Evolutionary conservation across 257 asterid genomes (phyloP), one percentile per base, ranked within the genome.

Genomic region (Agastache rugosa): DNA sequence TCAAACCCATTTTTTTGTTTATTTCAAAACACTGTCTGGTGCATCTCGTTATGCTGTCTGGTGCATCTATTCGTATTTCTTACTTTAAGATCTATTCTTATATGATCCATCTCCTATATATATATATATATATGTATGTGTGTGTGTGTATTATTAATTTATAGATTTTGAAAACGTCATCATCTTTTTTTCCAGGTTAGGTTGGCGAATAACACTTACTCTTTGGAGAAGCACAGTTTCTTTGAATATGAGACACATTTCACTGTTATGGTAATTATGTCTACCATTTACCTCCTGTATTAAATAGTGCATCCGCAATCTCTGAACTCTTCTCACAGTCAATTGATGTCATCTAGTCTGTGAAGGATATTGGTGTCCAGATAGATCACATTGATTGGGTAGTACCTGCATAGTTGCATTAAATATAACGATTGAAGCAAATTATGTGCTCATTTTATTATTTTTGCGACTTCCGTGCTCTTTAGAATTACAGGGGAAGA

Each of bases 181-280:
- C 17, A 1, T 81, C 63, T 63, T 70, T 34, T 22, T 68, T 82
- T 70, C 75, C 90, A 94, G 98, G 96, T 84, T 75, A 85, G 99
- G 79, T 83, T 94, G 92, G 98, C 98, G 58, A 92, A 90, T 83
- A 94, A 94, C 67, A 19, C 79, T 25, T 94, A 94, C 77, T 77
- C 98, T 66, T 84, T 94, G 90, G 96, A 87, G 75, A 77, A 83
- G 77, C 82, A 83, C 81, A 94, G 97, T 78, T 78, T 94, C 11
- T 93, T 88, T 72, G 93, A 90, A 78, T 94, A 94, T 15, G 99
- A 94, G 80, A 94, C 98, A 6, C 99, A 94, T 87, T 94, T 94
- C 82, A 94, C 99, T 12, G 99, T 94, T 51, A 94, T 92, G 97
- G 98, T 94, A 77, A 86, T 90, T 77, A 53, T 35, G 25, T 45